Evolutionary conservation across 2,329 filamentous ascomycete genomes (phyloP).

Genomic region (Fusarium annulatum): DNA sequence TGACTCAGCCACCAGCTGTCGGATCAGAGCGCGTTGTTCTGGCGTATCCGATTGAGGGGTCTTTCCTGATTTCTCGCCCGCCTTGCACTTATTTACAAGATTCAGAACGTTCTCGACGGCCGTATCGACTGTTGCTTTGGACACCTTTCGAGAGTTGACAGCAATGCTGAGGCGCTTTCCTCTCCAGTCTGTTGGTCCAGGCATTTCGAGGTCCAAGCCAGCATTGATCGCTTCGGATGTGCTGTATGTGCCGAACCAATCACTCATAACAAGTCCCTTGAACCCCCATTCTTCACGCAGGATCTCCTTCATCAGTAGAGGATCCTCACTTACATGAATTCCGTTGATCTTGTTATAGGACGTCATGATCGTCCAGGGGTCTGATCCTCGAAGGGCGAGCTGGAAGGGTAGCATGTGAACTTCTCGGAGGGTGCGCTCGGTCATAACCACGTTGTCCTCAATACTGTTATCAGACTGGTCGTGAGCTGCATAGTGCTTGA

Average conservation of each 20-base stretch:
- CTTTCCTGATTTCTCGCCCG: background rate
- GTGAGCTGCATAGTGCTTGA: conserved; percentile 57
- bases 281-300: conserved; percentile 45
- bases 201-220: conserved; percentile 49
- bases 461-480: conserved; percentile 48
- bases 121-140: conserved; percentile 36
- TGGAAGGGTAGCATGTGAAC: conserved; percentile 52
- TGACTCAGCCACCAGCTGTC: conserved; percentile 23
- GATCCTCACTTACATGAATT: conserved; percentile 41
- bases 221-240: conserved; percentile 46
- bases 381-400: conserved; percentile 50
- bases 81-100: conserved; percentile 26
- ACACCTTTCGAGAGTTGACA: conserved; percentile 40
- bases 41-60: conserved; percentile 18
- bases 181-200: conserved; percentile 46
- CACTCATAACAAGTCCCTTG: conserved; percentile 40
- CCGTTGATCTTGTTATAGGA: conserved; percentile 55
- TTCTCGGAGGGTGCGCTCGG: conserved; percentile 36
- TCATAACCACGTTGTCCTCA: conserved; percentile 37
- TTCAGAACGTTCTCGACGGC: conserved; percentile 42
- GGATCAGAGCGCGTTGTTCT: conserved; percentile 25
- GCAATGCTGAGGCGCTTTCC: conserved; percentile 41
- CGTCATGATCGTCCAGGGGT: conserved; percentile 52
- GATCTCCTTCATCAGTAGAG: conserved; percentile 43
- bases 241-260: conserved; percentile 52